Base-by-base conservation (phyloP, 2,329 filamentous ascomycete genomes). In the Alternaria novae-zelandiae region DNA sequence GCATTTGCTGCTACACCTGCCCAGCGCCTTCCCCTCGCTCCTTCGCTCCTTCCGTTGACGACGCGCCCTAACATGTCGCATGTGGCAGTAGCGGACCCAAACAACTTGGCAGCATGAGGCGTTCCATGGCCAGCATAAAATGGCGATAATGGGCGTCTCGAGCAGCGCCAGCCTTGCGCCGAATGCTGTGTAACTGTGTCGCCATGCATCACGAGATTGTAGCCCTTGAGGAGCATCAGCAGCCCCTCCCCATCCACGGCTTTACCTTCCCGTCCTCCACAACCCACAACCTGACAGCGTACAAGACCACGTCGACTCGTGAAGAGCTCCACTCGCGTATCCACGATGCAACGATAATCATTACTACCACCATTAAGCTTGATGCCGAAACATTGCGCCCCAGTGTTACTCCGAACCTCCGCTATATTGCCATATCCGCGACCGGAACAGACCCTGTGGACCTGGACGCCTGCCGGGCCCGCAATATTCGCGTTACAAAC, bases 401-500 rank as follows among this genome's bases (percentile, higher is more conserved):
- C 54, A 71, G 78, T 57, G 67, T 74, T 12, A 80, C 81, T 2
- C 83, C 83, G 15, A 70, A 82, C 59, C 78, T 86, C 28, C 77
- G 79, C 60, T 76, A 83, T 23, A 77, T 86, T 54, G 80, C 82
- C 45, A 74, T 82, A 17, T 81, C 82, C 66, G 84, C 83, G 30
- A 82, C 83, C 7, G 85, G 84, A 46, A 82, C 80, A 55, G 83
- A 84, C 70, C 80, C 80, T 61, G 75, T 86, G 28, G 83, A 85
- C 69, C 78, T 83, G 36, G 74, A 78, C 5, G 82, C 82, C 50
- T 82, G 80, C 61, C 76, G 76, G 43, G 75, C 77, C 55, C 78
- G 82, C 15, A 82, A 82, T 30, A 80, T 86, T 55, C 77, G 79
- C 13, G 80, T 86, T 41, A 80, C 79, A 53, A 84, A 85, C 54